Base-by-base conservation (phyloP, 768 basidiomycete genomes). In the Pulveroboletus sp. region DNA sequence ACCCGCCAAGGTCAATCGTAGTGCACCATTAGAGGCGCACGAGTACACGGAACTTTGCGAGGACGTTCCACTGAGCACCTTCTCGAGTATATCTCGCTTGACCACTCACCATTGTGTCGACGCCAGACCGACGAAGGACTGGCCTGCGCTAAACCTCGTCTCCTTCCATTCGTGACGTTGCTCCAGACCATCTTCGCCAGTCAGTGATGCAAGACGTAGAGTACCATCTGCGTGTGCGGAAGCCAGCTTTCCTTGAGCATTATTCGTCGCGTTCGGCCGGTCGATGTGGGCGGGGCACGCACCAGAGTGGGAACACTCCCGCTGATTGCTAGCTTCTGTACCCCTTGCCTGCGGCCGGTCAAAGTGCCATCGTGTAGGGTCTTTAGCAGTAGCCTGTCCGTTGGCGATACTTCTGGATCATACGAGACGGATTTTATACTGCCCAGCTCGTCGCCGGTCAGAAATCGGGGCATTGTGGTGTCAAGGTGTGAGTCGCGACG, bases 361-460 rank as follows among this genome's bases (percentile, higher is more conserved):
- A 50, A 47, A 28, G 59, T 61, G 10, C 71, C 71, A 54, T 69
- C 64, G 45, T 67, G 60, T 6, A 74, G 42, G 17, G 64, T 73
- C 30, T 66, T 71, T 6, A 73, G 42, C 18, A 62, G 52, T 2
- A 66, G 60, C 46, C 73, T 76, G 48, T 60, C 55, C 40, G 62
- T 66, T n/a, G 70, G 64, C 14, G 65, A 53, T 10, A 55, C 39
- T 10, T 65, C 60, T 15, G 69, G 57, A 4, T 63, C 46, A 57
- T 77, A 84, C 9, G 58, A 68, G 49, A 88, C 60, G 8, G 79
- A 67, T 69, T 90, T 90, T 50, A 91, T 77, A 49, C 78, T 80
- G 17, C 89, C 90, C 30, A 87, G 80, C 55, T 89, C 84, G 69
- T 92, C 90, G 55, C 87, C 90, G 39, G 81, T 67, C 44, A 89